Conservation (phyloP, 192 early-diverging fungal genomes). For the Coemansia sp. region DNA sequence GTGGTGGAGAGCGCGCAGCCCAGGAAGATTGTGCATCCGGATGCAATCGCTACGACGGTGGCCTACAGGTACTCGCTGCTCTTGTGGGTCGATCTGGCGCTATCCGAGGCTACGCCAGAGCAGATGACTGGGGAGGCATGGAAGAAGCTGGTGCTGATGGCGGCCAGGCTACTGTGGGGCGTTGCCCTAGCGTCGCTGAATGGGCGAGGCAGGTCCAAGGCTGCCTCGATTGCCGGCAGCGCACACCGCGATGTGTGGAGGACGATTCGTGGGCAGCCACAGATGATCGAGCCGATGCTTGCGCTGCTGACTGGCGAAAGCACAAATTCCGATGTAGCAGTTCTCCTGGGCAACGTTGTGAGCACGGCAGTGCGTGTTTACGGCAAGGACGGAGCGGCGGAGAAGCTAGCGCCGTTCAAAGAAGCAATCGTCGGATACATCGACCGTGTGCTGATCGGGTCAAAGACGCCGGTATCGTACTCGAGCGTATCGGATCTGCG, state of each 20-base stretch:
- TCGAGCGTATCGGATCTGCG: slow-evolving; percentile 50
- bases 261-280: slow-evolving; percentile 52
- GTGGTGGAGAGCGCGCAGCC: slow-evolving; percentile 52
- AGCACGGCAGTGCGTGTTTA: slow-evolving; percentile 58
- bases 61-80: slow-evolving; percentile 62
- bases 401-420: slow-evolving; percentile 43
- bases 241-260: slow-evolving; percentile 45
- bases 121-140: slow-evolving; percentile 58
- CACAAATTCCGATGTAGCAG: slow-evolving; percentile 51
- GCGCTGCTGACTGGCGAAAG: slow-evolving; percentile 47
- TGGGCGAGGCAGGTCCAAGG: slow-evolving; percentile 18
- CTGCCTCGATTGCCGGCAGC: slow-evolving; percentile 34
- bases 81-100: slow-evolving; percentile 62
- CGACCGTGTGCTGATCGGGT: slow-evolving; percentile 19
- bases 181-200: slow-evolving; percentile 49
- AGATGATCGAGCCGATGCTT: slow-evolving; percentile 46
- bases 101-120: slow-evolving; percentile 39
- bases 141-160: slow-evolving; percentile 56
- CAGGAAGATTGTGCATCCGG: slow-evolving; percentile 29
- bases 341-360: slow-evolving; percentile 64
- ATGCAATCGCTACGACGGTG: slow-evolving; percentile 52
- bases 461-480: slow-evolving; percentile 24
- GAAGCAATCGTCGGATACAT: slow-evolving; percentile 32
- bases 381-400: slow-evolving; percentile 20
- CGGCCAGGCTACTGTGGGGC: slow-evolving; percentile 59